Conservation (phyloP, 2,329 filamentous ascomycete species). For the Decorospora gaudefroyi region DNA sequence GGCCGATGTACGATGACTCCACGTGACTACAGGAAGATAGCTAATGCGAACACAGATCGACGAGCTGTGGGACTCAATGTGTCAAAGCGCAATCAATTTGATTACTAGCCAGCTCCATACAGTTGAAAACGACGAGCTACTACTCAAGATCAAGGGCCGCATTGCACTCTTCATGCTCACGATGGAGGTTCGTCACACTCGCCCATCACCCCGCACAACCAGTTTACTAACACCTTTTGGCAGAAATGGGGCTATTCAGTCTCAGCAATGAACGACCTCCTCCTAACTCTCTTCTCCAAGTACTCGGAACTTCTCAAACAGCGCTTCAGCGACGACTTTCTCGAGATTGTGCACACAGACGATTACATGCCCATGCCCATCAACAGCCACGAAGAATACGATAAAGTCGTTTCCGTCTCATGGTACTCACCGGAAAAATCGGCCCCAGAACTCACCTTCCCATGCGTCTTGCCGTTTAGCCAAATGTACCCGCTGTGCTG, state of each 20-base stretch:
- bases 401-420: slow-evolving; percentile 92
- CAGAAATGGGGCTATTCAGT: slow-evolving; percentile 91
- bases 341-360: slow-evolving; percentile 87
- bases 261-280: slow-evolving; percentile 75
- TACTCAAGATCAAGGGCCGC: slow-evolving; percentile 93
- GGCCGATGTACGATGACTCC: slow-evolving; percentile 69
- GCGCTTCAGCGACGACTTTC: slow-evolving; percentile 92
- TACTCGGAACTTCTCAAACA: slow-evolving; percentile 90
- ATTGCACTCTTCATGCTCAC: slow-evolving; percentile 96
- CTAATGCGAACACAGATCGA: slow-evolving; percentile 67
- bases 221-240: slow-evolving; percentile 8
- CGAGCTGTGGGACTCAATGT: slow-evolving; percentile 98
- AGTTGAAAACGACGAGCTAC: slow-evolving; percentile 83
- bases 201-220: no score
- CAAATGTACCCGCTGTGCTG: slow-evolving; percentile 99
- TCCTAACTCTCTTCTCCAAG: slow-evolving; percentile 89
- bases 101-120: slow-evolving; percentile 78
- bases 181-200: slow-evolving; percentile 73
- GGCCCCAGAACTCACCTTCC: slow-evolving; percentile 77
- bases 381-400: slow-evolving; percentile 85
- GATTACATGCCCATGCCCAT: slow-evolving; percentile 99
- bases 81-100: slow-evolving; percentile 78
- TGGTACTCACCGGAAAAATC: slow-evolving; percentile 90
- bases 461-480: slow-evolving; percentile 94
- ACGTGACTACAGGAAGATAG: neutral